phyloP scores from a whole-genome alignment of 2,329 filamentous ascomycete species.

The Penicillium freii region DNA sequence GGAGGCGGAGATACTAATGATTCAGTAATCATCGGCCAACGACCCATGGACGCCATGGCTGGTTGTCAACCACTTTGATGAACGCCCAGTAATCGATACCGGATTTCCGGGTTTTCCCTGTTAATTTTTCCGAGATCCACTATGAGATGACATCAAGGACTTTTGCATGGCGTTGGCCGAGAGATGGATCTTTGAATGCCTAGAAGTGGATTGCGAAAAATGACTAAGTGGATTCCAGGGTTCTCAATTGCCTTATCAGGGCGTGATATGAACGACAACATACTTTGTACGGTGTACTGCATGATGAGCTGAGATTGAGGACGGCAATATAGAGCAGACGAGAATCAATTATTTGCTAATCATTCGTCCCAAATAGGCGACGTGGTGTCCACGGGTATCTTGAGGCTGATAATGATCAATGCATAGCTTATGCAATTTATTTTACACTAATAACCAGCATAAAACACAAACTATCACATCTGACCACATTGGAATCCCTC shows the following conservation, averaged over 20 bases:
- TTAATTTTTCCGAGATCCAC: background rate
- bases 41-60: background rate
- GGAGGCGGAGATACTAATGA: background rate
- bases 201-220: background rate
- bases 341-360: background rate
- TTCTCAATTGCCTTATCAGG: background rate
- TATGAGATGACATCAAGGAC: slow-evolving; percentile 4
- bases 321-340: background rate
- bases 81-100: background rate
- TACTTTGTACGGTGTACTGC: background rate
- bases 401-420: background rate
- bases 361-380: background rate
- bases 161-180: background rate
- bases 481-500: background rate
- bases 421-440: background rate
- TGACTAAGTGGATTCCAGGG: background rate
- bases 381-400: background rate
- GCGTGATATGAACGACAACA: background rate
- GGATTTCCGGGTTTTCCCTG: background rate
- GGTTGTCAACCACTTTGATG: background rate
- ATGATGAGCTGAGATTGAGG: background rate
- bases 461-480: background rate
- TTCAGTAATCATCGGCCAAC: background rate
- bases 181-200: background rate
- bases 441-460: background rate